These are phyloP conservation scores for Physcomitrium patens DNA, from an alignment of 225 moss, liverwort and hornwort genomes.

Conservation along the genomic window DNA sequence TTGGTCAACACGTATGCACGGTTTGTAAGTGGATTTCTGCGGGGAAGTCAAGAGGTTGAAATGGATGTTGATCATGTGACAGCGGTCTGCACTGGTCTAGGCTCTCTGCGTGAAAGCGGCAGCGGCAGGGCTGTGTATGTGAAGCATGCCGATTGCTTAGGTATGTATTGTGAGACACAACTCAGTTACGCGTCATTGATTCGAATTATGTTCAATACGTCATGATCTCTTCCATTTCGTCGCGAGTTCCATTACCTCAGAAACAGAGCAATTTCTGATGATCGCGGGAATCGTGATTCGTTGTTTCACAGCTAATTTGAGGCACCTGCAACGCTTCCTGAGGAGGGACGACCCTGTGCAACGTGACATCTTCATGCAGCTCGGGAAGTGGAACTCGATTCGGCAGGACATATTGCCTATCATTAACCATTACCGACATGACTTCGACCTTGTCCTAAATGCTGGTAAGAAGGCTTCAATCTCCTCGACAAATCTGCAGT, in stretches of 20 bases:
- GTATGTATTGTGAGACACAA: slow-evolving; percentile 26
- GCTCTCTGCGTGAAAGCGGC: slow-evolving; percentile 55
- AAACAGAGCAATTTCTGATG: not conserved
- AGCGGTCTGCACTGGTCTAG: slow-evolving; percentile 76
- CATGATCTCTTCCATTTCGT: not conserved
- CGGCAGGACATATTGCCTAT: slow-evolving; percentile 84
- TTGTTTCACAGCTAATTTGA: slow-evolving; percentile 65
- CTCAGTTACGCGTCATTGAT: not conserved
- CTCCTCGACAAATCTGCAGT: not conserved
- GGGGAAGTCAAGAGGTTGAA: not conserved
- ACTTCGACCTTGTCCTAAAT: slow-evolving; percentile 82
- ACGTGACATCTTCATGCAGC: slow-evolving; percentile 84
- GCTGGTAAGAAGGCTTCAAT: slow-evolving; percentile 49
- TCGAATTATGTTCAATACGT: not conserved
- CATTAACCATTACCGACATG: slow-evolving; percentile 66
- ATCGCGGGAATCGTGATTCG: not conserved
- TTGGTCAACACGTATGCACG: slow-evolving; percentile 16
- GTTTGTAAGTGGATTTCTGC: not conserved
- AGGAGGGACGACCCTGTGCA: slow-evolving; percentile 72
- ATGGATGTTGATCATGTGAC: slow-evolving; percentile 77
- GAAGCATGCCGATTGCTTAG: slow-evolving; percentile 77
- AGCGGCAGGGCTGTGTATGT: slow-evolving; percentile 70
- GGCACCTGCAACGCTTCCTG: slow-evolving; percentile 80
- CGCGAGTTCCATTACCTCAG: not conserved
- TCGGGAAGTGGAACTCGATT: slow-evolving; percentile 94